Conservation (phyloP, 129 eudicot species). For the Glebionis coronaria region DNA sequence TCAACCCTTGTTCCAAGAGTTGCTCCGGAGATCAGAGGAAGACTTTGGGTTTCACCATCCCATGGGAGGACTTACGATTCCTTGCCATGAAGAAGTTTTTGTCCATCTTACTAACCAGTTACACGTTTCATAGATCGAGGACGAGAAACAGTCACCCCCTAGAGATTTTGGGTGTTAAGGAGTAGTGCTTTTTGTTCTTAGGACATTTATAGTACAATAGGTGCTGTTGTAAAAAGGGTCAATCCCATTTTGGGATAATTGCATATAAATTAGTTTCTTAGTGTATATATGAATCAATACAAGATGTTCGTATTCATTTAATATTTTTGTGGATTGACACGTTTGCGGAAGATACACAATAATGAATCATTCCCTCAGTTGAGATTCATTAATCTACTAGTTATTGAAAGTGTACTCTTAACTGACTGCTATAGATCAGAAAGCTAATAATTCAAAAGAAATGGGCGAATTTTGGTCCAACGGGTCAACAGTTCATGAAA, state of each 20-base stretch:
- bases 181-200: neutral
- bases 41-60: constrained; percentile 30
- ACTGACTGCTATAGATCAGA: too few relatives aligned
- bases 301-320: too few relatives aligned
- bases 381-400: too few relatives aligned
- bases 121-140: constrained; percentile 1
- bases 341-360: too few relatives aligned
- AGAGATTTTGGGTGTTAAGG: neutral
- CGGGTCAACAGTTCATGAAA: too few relatives aligned
- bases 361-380: too few relatives aligned
- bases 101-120: constrained; percentile 25
- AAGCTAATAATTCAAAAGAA: too few relatives aligned
- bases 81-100: constrained; percentile 38
- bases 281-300: neutral
- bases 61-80: constrained; percentile 31
- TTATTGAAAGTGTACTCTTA: too few relatives aligned
- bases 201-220: neutral
- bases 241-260: constrained; percentile 2
- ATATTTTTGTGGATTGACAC: too few relatives aligned
- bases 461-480: too few relatives aligned
- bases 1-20: too few relatives aligned
- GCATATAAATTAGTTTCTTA: constrained; percentile 1
- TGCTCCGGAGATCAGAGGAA: constrained; percentile 33
- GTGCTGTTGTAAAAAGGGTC: neutral
- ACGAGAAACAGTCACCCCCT: neutral